Evolutionary conservation across 352 stramenopile genomes (phyloP), one percentile per base, ranked within the genome.

Genomic region (Globisporangium paroecandrum): DNA sequence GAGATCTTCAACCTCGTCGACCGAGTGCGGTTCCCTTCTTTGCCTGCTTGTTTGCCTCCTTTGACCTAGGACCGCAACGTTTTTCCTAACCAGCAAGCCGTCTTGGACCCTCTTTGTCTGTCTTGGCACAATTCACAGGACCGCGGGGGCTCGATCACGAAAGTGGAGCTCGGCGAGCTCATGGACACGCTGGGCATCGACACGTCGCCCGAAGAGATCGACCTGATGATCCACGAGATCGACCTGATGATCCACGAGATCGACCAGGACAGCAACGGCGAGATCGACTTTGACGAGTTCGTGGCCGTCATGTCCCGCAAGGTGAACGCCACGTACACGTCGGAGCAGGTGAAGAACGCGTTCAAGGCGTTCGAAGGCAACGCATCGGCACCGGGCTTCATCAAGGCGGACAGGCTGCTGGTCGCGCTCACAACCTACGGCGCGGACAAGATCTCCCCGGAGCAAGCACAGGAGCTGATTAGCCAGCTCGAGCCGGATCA

Each of bases 201-300:
- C 76, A 96, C 92, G 15, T 96, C 87, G 1, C 87, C 91, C 2
- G 74, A 98, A 71, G 94, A 98, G 64, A 97, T 98, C 55, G 91
- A 98, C 53, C 78, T 98, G 20, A 98, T 98, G 94, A 97, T 98
- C 69, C 83, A 96, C 56, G 94, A 98, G 67, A 98, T 98, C 71
- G 94, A 98, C 72, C 88, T 98, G 20, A 98, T 98, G 94, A 97
- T 98, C 69, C 83, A 96, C 56, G 94, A 98, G 67, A 98, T 98
- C 71, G 94, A 98, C 72, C 88, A 98, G 72, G 91, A 98, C 77
- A 96, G 85, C 72, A 98, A 97, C 62, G 93, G 92, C 27, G 93
- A 98, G 63, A 98, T 98, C 70, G 93, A 98, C 72, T 98, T 98
- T 74, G 89, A 97, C 74, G 94, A 98, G 72, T 98, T 98, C 67